Conservation (phyloP, 345 rosid species). For the Eucalyptus rudis region DNA sequence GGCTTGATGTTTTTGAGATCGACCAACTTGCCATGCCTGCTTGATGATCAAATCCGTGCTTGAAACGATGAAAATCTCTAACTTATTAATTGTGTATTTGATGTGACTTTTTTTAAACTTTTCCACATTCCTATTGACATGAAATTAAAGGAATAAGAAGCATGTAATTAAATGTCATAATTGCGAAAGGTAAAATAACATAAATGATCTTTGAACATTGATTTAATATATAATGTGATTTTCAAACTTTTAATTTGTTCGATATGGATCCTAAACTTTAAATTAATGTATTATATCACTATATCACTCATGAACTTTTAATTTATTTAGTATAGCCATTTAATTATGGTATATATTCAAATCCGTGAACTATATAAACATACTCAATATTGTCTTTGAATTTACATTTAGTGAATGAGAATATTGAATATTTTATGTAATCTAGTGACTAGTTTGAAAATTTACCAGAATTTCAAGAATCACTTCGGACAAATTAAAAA, state of each 20-base stretch:
- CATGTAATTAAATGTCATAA: neutral
- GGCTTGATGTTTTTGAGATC: neutral
- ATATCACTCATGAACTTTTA: rapidly evolving
- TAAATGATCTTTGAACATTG: rapidly evolving
- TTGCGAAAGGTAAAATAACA: no score
- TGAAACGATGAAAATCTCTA: neutral
- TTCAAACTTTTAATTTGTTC: no score
- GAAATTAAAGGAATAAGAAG: neutral
- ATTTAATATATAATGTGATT: rapidly evolving
- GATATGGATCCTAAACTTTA: no score
- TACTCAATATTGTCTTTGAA: neutral
- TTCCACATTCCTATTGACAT: neutral
- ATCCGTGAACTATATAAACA: neutral
- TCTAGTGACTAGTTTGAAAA: rapidly evolving
- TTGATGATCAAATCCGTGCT: neutral
- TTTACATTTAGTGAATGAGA: no score
- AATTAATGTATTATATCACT: no score
- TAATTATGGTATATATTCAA: no score
- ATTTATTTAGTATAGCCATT: rapidly evolving
- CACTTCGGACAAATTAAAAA: neutral
- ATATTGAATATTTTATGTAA: neutral
- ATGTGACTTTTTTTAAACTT: no score
- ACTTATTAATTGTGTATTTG: rapidly evolving
- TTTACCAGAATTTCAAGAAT: rapidly evolving
- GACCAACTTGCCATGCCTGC: no score